Conservation (phyloP, 768 basidiomycete species). For the Rhizopogon rudus region DNA sequence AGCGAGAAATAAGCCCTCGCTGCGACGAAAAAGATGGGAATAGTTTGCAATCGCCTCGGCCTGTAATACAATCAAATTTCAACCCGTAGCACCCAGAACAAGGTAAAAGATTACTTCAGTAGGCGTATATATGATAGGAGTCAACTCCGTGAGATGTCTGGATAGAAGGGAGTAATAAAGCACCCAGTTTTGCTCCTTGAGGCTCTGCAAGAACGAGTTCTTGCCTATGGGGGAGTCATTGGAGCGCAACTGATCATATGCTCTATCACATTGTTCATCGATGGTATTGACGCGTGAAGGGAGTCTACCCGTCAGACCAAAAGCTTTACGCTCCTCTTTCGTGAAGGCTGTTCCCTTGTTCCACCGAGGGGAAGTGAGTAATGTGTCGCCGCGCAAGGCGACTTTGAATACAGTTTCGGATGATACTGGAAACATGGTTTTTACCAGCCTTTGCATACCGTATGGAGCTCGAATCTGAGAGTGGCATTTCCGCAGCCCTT, state of each 20-base stretch:
- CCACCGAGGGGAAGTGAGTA: constrained; percentile 63
- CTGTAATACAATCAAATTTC: constrained; percentile 26
- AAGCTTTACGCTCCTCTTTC: constrained; percentile 56
- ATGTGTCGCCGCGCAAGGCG: constrained; percentile 53
- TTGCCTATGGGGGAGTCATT: constrained; percentile 43
- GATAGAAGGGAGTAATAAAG: constrained; percentile 69
- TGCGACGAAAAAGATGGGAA: constrained; percentile 76
- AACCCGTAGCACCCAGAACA: not conserved
- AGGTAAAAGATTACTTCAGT: constrained; percentile 48
- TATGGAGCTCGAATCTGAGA: not conserved
- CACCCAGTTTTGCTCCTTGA: constrained; percentile 80
- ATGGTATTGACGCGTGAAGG: constrained; percentile 55
- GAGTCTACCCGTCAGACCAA: constrained; percentile 54
- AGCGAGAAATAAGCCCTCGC: constrained; percentile 72
- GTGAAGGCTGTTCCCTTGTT: constrained; percentile 85
- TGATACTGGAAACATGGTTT: constrained; percentile 2
- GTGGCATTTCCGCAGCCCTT: not conserved
- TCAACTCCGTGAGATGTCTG: constrained; percentile 54
- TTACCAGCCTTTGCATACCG: not conserved
- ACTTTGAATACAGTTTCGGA: constrained; percentile 28
- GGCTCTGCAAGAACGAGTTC: constrained; percentile 72
- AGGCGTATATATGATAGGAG: constrained; percentile 75
- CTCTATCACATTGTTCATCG: constrained; percentile 71
- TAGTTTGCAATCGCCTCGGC: constrained; percentile 81
- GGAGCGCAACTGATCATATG: constrained; percentile 55